Base-by-base conservation (phyloP, 2,329 filamentous ascomycete genomes). In the Parafenestella ontariensis region DNA sequence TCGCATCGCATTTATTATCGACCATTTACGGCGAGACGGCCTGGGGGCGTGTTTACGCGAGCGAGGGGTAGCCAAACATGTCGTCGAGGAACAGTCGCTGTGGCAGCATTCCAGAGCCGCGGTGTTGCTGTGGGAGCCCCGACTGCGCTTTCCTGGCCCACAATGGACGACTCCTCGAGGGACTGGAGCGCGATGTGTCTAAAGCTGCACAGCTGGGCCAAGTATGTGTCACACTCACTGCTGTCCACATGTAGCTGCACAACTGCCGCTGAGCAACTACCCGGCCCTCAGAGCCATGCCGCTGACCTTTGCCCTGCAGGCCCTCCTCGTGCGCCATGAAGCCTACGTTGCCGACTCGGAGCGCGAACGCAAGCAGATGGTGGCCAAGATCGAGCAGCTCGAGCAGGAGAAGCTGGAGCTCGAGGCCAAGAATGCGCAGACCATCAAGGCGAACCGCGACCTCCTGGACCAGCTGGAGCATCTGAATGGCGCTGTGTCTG, bases 321-420 rank as follows among this genome's bases (percentile, higher is more conserved):
- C 92, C 56, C 83, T 99, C 52, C 86, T 99, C 37, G 87, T 89
- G 61, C 89, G 94, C 68, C 93, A 99, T 84, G 93, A 98, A 81
- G 87, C 90, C 55, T 97, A 96, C 77, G 94, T 97, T 83, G 89
- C 89, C 65, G 92, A 96, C 75, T 92, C 93, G 55, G 92, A 96
- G 80, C 87, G 87, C 65, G 92, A 97, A 74, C 90, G 93, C 56
- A 80, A 83, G 57, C 85, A 88, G 57, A 87, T 97, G 77, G 83
- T 85, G 40, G 77, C 81, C 42, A 90, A 85, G 58, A 92, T 97
- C 72, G 88, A 90, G 65, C 83, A 83, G 60, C 82, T 99, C 47
- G 91, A 96, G 78, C 76, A 75, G 46, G 83, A 88, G 64, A 96
- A 96, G 78, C 64, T 74, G 48, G 70, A 70, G 41, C 84, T 96